Conservation (phyloP, 768 basidiomycete genomes). For the Phanerochaete sordida region DNA sequence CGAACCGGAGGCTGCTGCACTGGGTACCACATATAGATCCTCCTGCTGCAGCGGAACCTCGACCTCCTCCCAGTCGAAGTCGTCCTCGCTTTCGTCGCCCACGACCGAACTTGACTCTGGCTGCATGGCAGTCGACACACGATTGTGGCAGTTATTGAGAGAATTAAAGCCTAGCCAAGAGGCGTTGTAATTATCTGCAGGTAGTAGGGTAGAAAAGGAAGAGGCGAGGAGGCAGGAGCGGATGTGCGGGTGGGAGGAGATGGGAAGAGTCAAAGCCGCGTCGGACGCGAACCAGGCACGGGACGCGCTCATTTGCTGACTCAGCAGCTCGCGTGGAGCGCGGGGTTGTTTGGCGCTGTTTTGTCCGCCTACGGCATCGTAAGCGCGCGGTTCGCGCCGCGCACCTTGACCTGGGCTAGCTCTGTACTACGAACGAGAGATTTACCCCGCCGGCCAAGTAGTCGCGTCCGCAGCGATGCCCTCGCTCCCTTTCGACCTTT, state of each 20-base stretch:
- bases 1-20: background rate
- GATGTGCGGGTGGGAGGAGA: background rate
- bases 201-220: background rate
- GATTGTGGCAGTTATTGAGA: too few species aligned
- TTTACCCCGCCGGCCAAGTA: too few species aligned
- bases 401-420: too few species aligned
- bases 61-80: conserved; percentile 81
- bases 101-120: background rate
- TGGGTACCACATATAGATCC: background rate
- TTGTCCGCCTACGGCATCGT: too few species aligned
- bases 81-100: conserved; percentile 49
- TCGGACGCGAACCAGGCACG: background rate
- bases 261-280: background rate
- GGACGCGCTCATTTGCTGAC: conserved; percentile 3
- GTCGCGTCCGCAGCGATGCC: too few species aligned
- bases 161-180: too few species aligned
- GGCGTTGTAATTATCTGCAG: too few species aligned
- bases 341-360: background rate
- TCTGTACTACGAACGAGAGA: too few species aligned
- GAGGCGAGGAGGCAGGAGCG: background rate
- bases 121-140: background rate
- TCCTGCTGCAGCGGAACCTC: conserved; percentile 40
- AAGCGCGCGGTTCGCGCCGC: too few species aligned
- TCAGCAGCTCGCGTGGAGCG: background rate
- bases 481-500: too few species aligned